phyloP scores from a whole-genome alignment of 148 eudicot species.

The Chenopodium quinoa region DNA sequence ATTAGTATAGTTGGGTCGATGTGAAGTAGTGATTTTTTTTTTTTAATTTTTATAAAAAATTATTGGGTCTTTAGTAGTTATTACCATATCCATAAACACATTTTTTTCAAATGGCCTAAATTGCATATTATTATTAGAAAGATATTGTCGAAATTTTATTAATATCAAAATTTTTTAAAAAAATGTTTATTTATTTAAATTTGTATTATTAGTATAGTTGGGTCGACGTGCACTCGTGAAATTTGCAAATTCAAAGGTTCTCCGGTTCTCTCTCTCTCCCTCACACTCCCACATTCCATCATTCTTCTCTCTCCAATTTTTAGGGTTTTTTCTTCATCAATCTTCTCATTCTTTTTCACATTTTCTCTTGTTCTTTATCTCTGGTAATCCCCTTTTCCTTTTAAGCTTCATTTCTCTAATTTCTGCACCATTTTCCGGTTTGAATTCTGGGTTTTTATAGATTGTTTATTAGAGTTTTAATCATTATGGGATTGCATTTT shows the following conservation, averaged over 20 bases:
- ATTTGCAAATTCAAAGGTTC: constrained; percentile 17
- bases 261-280: constrained; percentile 26
- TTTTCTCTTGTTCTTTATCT: not conserved
- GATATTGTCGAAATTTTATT: too few relatives aligned
- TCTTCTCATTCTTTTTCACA: not conserved
- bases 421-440: not conserved
- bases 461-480: not conserved
- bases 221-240: constrained; percentile 21
- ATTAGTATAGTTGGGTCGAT: too few relatives aligned
- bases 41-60: too few relatives aligned
- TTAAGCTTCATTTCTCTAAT: not conserved
- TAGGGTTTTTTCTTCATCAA: constrained; percentile 14
- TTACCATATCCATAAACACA: too few relatives aligned
- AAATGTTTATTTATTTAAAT: too few relatives aligned
- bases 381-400: constrained; percentile 6
- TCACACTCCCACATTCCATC: not conserved
- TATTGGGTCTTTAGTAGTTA: too few relatives aligned
- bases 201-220: not conserved
- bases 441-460: not conserved
- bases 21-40: too few relatives aligned
- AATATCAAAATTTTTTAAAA: too few relatives aligned
- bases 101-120: too few relatives aligned
- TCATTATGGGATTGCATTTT: not conserved
- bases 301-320: constrained; percentile 3
- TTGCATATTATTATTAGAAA: too few relatives aligned